These are phyloP conservation scores for Cicer judaicum DNA, from an alignment of 306 rosid genomes.

Conservation along the genomic window DNA sequence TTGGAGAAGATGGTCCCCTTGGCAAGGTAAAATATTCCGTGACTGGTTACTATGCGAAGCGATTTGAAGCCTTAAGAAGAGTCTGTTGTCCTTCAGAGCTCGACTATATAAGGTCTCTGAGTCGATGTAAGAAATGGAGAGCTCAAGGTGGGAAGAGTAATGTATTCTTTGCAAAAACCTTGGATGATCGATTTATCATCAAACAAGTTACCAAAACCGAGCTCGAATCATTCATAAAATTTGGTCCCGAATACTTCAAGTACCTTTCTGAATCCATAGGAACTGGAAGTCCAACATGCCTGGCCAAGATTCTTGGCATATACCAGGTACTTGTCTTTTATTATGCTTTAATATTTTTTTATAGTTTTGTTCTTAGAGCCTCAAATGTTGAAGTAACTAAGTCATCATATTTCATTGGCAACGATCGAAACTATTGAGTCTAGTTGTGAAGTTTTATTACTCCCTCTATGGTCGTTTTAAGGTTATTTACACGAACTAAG, in stretches of 20 bases:
- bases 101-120: constrained; percentile 81
- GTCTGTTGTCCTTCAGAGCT: constrained; percentile 91
- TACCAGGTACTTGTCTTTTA: constrained; percentile 74
- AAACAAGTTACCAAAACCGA: constrained; percentile 94
- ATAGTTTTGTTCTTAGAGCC: constrained; percentile 15
- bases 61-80: constrained; percentile 86
- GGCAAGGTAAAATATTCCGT: constrained; percentile 78
- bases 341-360: constrained; percentile 11
- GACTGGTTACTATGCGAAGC: constrained; percentile 79
- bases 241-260: constrained; percentile 84
- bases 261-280: constrained; percentile 79
- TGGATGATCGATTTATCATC: constrained; percentile 91
- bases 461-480: no score
- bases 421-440: constrained; percentile 9
- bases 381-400: constrained; percentile 33
- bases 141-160: constrained; percentile 99
- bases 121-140: constrained; percentile 97
- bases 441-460: constrained; percentile 27
- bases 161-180: constrained; percentile 91
- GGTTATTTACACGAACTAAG: no score
- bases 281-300: constrained; percentile 85
- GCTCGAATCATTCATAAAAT: constrained; percentile 88
- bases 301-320: constrained; percentile 96
- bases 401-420: constrained; percentile 20
- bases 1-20: constrained; percentile 78